Evolutionary conservation across 2,329 filamentous ascomycete species (phyloP), one percentile per base, ranked within the genome.

Genomic region (Neoscytalidium dimidiatum): DNA sequence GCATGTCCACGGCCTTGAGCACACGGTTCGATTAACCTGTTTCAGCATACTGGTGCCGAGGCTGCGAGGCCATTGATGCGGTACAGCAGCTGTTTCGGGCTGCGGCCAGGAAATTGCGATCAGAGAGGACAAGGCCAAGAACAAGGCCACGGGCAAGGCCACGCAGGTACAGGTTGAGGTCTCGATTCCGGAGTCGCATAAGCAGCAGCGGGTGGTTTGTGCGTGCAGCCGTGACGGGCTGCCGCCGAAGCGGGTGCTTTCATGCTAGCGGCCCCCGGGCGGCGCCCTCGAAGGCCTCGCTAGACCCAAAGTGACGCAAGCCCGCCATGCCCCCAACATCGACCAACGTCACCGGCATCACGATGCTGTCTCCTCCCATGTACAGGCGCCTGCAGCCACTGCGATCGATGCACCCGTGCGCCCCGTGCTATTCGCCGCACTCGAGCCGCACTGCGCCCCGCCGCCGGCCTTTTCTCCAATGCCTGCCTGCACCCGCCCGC

Each of bases 301-400:
- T 38, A 38, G 11, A 13, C 33, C 35, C 31, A 23, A 28, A 13
- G 0, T 9, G 43, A 46, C 29, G 57, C 46, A 33, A 48, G 53
- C 13, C n/a, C 17, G 29, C 38, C 35, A 28, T n/a, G 23, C 26
- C 56, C 17, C 53, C 26, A 28, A 14, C 46, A 26, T 19, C 43
- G 5, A 17, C 26, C 56, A 60, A 60, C 41, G 56, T 60, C 56
- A 60, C 46, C 41, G 56, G 46, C 56, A 60, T 60, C 56, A 31
- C 56, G 41, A 60, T 43, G 1, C 29, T 31, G 17, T 13, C 3
- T 38, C 51, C 35, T 17, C 35, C 53, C 11, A 9, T 44, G 21
- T 21, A 9, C 17, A 1, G 5, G 21, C 33, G 21, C 35, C 33
- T 57, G 52, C 52, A 43, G 13, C n/a, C 35, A 8, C 46, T 28